These are phyloP conservation scores for Suillus subluteus DNA, from an alignment of 768 basidiomycete genomes.

Conservation along the genomic window DNA sequence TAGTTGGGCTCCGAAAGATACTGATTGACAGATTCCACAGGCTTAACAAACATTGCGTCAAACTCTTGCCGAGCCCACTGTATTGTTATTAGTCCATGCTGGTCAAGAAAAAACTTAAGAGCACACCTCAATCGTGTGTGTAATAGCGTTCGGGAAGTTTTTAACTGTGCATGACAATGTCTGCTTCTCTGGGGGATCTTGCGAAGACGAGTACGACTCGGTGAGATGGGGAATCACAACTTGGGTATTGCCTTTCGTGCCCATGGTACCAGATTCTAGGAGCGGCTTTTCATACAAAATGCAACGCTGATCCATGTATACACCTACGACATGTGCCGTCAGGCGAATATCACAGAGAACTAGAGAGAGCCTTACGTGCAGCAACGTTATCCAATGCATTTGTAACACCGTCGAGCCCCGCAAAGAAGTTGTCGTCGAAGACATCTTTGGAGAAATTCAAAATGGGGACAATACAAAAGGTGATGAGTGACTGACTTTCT, in stretches of 20 bases:
- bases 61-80: constrained; percentile 96
- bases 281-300: constrained; percentile 96
- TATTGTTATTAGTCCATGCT: constrained; percentile 14
- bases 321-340: constrained; percentile 49
- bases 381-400: constrained; percentile 97
- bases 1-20: constrained; percentile 98
- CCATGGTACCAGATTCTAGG: constrained; percentile 96
- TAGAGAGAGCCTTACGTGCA: constrained; percentile 67
- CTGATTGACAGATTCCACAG: constrained; percentile 90
- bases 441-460: constrained; percentile 55
- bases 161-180: constrained; percentile 97
- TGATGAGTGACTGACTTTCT: constrained; percentile 66
- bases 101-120: neutral
- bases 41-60: constrained; percentile 91
- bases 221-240: constrained; percentile 93
- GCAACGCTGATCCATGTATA: constrained; percentile 98
- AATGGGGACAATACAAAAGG: constrained; percentile 1
- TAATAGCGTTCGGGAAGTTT: constrained; percentile 97
- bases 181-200: constrained; percentile 98
- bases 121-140: constrained; percentile 93
- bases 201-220: constrained; percentile 96
- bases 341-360: constrained; percentile 14
- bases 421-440: constrained; percentile 90
- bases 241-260: constrained; percentile 97
- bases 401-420: constrained; percentile 87